Evolutionary conservation across 2,329 filamentous ascomycete species (phyloP), one percentile per base, ranked within the genome.

Genomic region (Emergomyces orientalis): DNA sequence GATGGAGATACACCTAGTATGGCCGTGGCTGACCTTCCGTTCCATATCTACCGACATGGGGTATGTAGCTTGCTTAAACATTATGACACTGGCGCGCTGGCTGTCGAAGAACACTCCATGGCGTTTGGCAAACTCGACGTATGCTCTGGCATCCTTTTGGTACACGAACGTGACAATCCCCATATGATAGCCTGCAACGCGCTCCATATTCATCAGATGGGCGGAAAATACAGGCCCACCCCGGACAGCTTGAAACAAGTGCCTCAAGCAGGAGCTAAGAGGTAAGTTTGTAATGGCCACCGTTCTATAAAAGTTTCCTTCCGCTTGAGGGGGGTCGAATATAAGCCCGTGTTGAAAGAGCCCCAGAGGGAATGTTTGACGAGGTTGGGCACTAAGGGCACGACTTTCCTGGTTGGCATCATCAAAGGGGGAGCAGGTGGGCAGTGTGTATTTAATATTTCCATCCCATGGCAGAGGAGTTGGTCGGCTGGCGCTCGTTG

Each of bases 301-400:
- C 2, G 72, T 73, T 27, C 73, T 71, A 61, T 72, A 72, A 3
- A 66, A 63, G 51, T 74, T 67, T 4, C 56, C 59, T 22, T 73
- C 70, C 2, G 41, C 22, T 45, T 55, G 34, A 3, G 63, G 56
- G 6, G 73, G 72, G 0, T 69, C 64, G 55, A 71, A 74, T 47
- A 73, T 68, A n/a, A 75, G 64, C 0, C 71, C 72, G 25, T 72
- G 72, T 55, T 73, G 69, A 58, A 72, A 73, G 13, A 72, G 52
- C 63, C 66, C 69, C 27, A 67, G 66, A 13, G 32, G 72, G 45
- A 64, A 65, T 68, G 27, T 66, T 66, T 13, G 27, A 39, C 11
- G 56, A 39, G 22, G 52, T 19, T 37, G 37, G 17, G 30, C 22
- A 11, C 37, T 56, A 19, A 56, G 9, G 11, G 61, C 56, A 8